Percentiles rank a stretch among this genome's conserved stretches.
These are phyloP conservation scores for Trichoderma sp. DNA, from an alignment of 2,329 filamentous ascomycete species.

Conservation along the genomic window DNA sequence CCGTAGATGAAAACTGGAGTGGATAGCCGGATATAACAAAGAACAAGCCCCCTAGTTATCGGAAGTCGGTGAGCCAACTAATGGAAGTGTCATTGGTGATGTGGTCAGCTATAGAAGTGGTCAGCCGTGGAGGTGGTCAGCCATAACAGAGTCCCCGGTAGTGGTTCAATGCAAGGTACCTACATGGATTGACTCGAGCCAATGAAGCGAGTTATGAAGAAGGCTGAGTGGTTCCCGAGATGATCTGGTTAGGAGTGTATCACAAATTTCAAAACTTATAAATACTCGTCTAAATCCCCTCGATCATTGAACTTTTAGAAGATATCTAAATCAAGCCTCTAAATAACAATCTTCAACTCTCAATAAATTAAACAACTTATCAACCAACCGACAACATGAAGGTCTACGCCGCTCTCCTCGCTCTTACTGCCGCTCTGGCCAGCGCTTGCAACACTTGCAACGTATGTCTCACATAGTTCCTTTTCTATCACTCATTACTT, in stretches of 20 bases:
- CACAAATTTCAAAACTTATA: not conserved
- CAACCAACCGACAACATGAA: not conserved
- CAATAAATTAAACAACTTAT: not conserved
- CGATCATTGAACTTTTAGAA: not conserved
- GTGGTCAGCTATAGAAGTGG: not conserved
- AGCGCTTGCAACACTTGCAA: constrained; percentile 18
- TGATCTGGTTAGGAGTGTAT: too few relatives aligned
- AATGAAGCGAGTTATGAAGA: not conserved
- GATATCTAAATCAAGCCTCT: not conserved
- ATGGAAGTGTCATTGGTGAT: not conserved
- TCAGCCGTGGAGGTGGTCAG: not conserved
- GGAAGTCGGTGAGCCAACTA: not conserved
- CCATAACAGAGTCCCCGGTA: not conserved
- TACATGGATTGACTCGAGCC: not conserved
- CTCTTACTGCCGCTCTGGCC: constrained; percentile 1
- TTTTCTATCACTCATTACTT: not conserved
- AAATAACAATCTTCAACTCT: not conserved
- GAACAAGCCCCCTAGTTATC: not conserved
- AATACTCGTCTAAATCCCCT: not conserved
- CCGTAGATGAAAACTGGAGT: not conserved
- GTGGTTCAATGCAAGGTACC: not conserved
- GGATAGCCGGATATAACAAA: not conserved
- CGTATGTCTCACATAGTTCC: not conserved
- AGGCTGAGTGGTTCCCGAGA: not conserved
- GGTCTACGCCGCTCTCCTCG: constrained; percentile 4